These are phyloP conservation scores for Flaveria robusta DNA, from an alignment of 129 eudicot genomes.

Conservation along the genomic window DNA sequence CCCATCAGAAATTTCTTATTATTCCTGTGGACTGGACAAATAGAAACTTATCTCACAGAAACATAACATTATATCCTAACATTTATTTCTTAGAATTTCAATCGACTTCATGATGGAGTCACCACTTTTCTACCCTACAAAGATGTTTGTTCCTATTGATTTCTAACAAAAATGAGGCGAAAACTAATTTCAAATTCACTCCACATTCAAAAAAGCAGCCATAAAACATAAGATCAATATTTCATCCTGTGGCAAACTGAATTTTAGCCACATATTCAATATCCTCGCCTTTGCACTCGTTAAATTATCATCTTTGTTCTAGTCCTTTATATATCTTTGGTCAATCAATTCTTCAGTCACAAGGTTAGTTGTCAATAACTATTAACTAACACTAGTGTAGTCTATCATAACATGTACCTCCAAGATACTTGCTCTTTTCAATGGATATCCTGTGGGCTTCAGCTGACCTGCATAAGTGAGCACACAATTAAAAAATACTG, in stretches of 20 bases:
- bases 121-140: background rate
- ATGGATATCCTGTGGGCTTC: constrained; percentile 89
- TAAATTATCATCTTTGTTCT: background rate
- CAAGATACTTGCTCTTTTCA: constrained; percentile 97
- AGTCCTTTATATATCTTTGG: background rate
- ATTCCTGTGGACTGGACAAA: background rate
- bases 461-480: constrained; percentile 55
- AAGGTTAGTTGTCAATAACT: constrained; percentile 7
- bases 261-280: background rate
- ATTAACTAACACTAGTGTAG: constrained; percentile 1
- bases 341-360: too few species aligned
- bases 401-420: constrained; percentile 53
- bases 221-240: background rate
- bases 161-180: background rate
- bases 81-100: background rate
- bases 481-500: too few species aligned
- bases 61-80: background rate
- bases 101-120: background rate
- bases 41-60: background rate
- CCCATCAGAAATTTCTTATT: background rate
- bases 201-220: background rate
- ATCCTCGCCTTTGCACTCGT: background rate
- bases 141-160: background rate
- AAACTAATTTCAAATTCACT: background rate
- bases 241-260: background rate